Evolutionary conservation across 345 rosid genomes (phyloP).

Genomic region (Salix exigua): DNA sequence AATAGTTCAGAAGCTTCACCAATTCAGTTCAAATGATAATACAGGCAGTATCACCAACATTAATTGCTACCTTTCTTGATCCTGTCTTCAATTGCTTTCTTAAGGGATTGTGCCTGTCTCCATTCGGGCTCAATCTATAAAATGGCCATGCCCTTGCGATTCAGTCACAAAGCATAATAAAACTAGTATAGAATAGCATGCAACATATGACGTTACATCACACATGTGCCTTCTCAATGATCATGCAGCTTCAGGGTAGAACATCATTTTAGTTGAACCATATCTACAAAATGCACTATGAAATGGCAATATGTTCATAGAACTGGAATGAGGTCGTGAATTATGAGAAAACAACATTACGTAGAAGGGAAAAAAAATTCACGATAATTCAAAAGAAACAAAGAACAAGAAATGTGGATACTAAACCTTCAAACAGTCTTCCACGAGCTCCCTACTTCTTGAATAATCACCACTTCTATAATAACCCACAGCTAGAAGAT

Average conservation of each 20-base stretch:
- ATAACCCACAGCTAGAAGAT: conserved; percentile 79
- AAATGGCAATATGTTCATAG: not conserved
- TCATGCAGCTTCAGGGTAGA: not conserved
- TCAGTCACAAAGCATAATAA: too few species aligned
- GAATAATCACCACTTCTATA: conserved; percentile 58
- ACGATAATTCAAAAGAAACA: not conserved
- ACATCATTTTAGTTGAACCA: not conserved
- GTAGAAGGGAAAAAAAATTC: not conserved
- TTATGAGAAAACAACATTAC: not conserved
- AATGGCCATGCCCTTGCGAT: conserved; percentile 7
- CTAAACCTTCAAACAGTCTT: conserved; percentile 57
- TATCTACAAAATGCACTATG: not conserved
- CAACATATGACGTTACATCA: too few species aligned
- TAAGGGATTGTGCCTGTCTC: conserved; percentile 70
- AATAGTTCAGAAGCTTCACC: not conserved
- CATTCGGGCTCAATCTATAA: conserved; percentile 71
- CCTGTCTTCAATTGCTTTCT: conserved; percentile 60
- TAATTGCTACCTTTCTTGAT: conserved; percentile 50
- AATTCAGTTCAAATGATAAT: not conserved
- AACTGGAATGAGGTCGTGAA: not conserved
- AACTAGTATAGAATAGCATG: too few species aligned
- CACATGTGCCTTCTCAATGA: not conserved
- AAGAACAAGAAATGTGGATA: not conserved
- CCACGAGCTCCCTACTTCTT: conserved; percentile 62
- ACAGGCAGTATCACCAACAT: not conserved